Evolutionary conservation across 768 basidiomycete species (phyloP), one percentile per base, ranked within the genome.

Genomic region (Serpula lacrymans): DNA sequence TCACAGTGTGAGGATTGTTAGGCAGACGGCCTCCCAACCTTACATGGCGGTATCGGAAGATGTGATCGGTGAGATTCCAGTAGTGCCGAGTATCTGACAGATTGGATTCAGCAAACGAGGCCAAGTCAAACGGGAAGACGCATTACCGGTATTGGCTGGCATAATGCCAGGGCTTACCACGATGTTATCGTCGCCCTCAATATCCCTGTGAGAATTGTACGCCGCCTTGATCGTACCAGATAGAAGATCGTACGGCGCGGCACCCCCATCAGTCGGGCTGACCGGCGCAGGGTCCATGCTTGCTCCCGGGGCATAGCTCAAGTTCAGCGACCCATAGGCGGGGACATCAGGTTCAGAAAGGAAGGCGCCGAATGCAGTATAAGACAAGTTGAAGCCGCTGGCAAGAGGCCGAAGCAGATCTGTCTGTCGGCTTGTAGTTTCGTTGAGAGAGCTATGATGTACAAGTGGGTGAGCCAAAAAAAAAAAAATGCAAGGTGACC

Each of bases 281-380:
- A 84, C 60, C 0, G 83, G 84, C 2, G 87, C 84, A 12, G 84
- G 84, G 48, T 85, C 81, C 6, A 85, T 60, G 6, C 68, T 73
- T 10, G 64, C 67, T 13, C 59, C 60, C 40, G 64, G 78, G 1
- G 75, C 72, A 40, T 75, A 63, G 10, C 59, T 71, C 20, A 87
- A 63, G 2, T 59, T 69, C 33, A 87, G 55, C 2, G 61, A 65
- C 9, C 83, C 81, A 11, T 50, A 57, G 1, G 68, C 54, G 7
- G 69, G 52, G 9, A 50, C 53, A n/a, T 60, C 52, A 28, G 48
- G 48, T 31, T 60, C 52, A 7, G 67, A 65, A 20, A 77, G 47
- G 37, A 44, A 49, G 6, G 53, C 54, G 2, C 77, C 82, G 47
- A 86, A 85, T 2, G 80, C 76, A 16, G 49, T 68, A 52, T 77